Evolutionary conservation across 2,329 filamentous ascomycete genomes (phyloP), one percentile per base, ranked within the genome.

Genomic region (Cladophialophora immunda): DNA sequence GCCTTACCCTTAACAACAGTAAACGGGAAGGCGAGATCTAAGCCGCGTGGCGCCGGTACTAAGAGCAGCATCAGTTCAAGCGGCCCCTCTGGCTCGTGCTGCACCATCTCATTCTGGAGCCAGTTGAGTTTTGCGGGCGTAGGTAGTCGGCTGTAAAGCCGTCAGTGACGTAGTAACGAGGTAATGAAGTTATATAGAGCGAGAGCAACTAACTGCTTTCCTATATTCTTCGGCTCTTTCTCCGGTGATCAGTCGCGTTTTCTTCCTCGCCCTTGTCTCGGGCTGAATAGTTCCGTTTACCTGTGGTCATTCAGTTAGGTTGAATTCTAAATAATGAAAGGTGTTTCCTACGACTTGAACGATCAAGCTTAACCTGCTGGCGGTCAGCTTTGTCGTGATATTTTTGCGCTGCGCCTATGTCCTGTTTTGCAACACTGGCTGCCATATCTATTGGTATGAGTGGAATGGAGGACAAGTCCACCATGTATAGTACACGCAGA

Each of bases 1-100:
- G 68, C 54, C 56, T 70, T 71, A n/a, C 70, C 68, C 56, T 71
- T 68, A 45, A 71, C 58, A 4, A 71, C 66, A 8, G 64, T n/a
- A 56, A 60, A 57, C 9, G 70, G 70, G 50, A 71, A 70, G 6
- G 50, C 54, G 38, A 71, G 27, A 38, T 2, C 22, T 27, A 2
- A 55, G 1, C 11, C 2, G 2, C 27, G 22, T 30, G 1, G 53
- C 11, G n/a, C 27, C n/a, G 53, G 53, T 30, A 55, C 8, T 2
- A n/a, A n/a, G 22, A 27, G 9, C 53, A 55, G 53, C 13, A 55
- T 2, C 11, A 19, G 22, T 19, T 55, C 53, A 1, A 52, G 47
- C 47, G 47, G 47, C 17, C 47, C 19, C 2, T 52, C 17, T 52
- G 47, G 47, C 47, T 52, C 47, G n/a, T 4, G 47, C 17, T 52